phyloP scores from a whole-genome alignment of 495 filamentous ascomycete species.

The Penicillium daleae region DNA sequence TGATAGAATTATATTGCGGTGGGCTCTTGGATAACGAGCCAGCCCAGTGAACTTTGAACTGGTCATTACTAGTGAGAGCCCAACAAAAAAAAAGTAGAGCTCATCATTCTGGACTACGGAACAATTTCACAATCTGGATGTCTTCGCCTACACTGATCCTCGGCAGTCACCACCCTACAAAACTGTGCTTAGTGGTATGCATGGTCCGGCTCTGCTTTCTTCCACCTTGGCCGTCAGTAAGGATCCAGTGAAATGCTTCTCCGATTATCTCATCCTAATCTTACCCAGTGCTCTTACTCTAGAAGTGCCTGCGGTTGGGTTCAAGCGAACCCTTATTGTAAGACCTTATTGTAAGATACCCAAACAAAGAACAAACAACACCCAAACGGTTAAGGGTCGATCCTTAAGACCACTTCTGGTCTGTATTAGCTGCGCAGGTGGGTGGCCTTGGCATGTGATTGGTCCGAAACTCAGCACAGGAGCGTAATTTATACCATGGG shows the following conservation, averaged over 20 bases:
- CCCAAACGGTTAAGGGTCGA: not conserved
- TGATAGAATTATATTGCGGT: not conserved
- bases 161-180: not conserved
- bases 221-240: not conserved
- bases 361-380: no score
- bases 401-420: not conserved
- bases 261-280: not conserved
- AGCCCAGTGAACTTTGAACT: not conserved
- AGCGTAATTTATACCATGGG: not conserved
- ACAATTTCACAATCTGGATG: not conserved
- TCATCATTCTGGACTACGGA: no score
- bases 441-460: not conserved
- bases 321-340: not conserved
- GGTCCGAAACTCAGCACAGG: not conserved
- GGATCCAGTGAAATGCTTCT: not conserved
- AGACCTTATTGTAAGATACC: no score
- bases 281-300: not conserved
- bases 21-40: not conserved
- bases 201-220: not conserved
- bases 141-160: not conserved
- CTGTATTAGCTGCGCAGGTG: not conserved
- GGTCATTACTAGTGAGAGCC: no score
- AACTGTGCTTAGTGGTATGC: not conserved
- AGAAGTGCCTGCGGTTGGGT: not conserved
- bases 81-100: no score